Base-by-base conservation (phyloP, 1,284 basidiomycete species). In the Malassezia furfur region DNA sequence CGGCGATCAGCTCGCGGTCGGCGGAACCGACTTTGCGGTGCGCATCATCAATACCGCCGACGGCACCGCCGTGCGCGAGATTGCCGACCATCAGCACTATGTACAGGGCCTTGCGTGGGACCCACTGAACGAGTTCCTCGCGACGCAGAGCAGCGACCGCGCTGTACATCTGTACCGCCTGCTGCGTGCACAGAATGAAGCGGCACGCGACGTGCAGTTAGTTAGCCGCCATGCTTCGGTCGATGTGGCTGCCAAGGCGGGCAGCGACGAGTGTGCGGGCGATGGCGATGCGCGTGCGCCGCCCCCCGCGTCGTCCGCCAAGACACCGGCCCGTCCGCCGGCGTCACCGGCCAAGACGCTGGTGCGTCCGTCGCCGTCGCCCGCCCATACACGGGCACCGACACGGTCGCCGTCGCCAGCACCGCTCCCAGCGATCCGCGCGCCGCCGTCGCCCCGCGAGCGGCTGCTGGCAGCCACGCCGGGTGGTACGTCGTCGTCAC, bases 11-110 rank as follows among this genome's bases (percentile, higher is more conserved):
- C 82, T 99, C 57, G 83, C 96, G 48, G 86, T 90, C 12, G 93
- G 93, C 9, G 91, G 89, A 67, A 96, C 93, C 4, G 94, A 98
- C 75, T 96, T 96, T 71, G 87, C 86, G 2, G 91, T 91, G 0
- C 80, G 89, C 44, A 84, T 96, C 52, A 91, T 87, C 76, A 82
- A 84, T 19, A 80, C 84, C 2, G 78, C 77, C 17, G 87, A 91
- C 71, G 64, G 70, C 17, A 56, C 63, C 17, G 63, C 73, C 39
- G 59, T 68, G n/a, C 65, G 66, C 25, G 67, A 71, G 41, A 68
- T 74, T 17, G 63, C 66, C 10, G 70, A 74, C 31, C 72, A 74
- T 57, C 66, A 61, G 34, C 72, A 72, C 52, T 71, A 73, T 55
- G 64, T 74, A 8, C 72, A 74, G 47, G 72, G 72, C n/a, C 66